phyloP scores from a whole-genome alignment of 179 eudicot genomes.

The Corrigiola litoralis region DNA sequence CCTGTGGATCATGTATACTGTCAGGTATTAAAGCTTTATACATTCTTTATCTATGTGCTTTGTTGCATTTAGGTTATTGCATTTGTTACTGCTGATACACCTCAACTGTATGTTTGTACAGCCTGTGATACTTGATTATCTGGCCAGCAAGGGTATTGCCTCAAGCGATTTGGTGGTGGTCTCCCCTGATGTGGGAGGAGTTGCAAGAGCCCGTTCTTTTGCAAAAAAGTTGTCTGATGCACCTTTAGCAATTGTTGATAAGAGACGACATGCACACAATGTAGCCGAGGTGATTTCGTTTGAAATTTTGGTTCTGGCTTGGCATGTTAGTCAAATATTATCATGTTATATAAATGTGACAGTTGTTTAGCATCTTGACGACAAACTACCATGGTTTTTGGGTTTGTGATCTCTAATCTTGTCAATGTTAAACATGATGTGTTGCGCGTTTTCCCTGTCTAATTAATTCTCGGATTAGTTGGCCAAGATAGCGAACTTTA shows the following conservation, averaged over 20 bases:
- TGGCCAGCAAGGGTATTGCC: constrained; percentile 78
- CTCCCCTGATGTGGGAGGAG: constrained; percentile 98
- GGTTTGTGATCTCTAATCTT: neutral
- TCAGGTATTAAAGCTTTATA: constrained; percentile 44
- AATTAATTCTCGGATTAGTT: too few species aligned
- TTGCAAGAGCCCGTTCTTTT: constrained; percentile 92
- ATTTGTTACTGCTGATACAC: constrained; percentile 3
- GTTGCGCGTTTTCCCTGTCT: neutral
- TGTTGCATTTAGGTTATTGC: neutral
- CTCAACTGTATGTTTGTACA: constrained; percentile 23
- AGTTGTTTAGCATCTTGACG: neutral
- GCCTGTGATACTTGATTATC: constrained; percentile 93
- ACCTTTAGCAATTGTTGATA: constrained; percentile 91
- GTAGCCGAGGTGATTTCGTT: constrained; percentile 65
- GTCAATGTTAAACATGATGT: neutral
- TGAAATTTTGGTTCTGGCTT: neutral
- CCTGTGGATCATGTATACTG: constrained; percentile 91
- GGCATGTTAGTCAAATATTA: neutral
- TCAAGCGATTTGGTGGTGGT: constrained; percentile 85
- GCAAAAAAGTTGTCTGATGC: constrained; percentile 95
- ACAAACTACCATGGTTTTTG: neutral
- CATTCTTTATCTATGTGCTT: neutral
- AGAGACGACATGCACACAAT: constrained; percentile 87
- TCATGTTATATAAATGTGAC: neutral
- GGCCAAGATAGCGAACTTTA: too few species aligned